Evolutionary conservation across 2,329 filamentous ascomycete species (phyloP), one percentile per base, ranked within the genome.

Genomic region (Penicillium sp.): DNA sequence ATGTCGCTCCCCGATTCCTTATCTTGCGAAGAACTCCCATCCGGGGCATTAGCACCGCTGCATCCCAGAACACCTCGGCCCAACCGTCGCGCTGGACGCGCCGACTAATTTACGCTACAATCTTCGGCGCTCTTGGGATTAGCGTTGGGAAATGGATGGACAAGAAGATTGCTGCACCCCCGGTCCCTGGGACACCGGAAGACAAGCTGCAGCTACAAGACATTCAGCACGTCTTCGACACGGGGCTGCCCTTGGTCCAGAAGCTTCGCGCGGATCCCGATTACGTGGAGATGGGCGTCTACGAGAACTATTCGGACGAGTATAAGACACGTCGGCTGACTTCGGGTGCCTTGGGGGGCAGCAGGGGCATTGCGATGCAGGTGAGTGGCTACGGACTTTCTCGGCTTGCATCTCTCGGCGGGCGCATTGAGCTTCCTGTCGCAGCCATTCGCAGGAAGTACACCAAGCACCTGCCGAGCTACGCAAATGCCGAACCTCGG

Each of bases 321-420:
- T 70, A 73, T n/a, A 75, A 73, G 59, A 51, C 59, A 34, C 68
- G 64, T 22, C 68, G 74, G 48, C 64, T 81, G 54, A 78, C 77
- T 5, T 75, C 73, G 50, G 78, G 78, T 4, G 69, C 75, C 11
- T 61, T 81, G 56, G 67, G 69, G 50, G 79, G 79, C 20, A 76
- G 73, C 59, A 70, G 75, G 55, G 77, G 75, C 15, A 55, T 79
- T 43, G 74, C 72, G 25, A 62, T 78, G 49, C 79, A 79, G 73
- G 76, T 78, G 61, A 41, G 75, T 69, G 45, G 49, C 17, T 45
- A 47, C 61, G 12, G 58, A 54, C 17, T 1, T 25, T 45, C 41
- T 62, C 20, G 35, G 42, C 60, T 52, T 54, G 51, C 35, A 38
- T 48, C 54, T 49, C 47, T 57, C 28, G 42, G 43, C 55, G 37